These are phyloP conservation scores for Xylaria castorea DNA, from an alignment of 495 filamentous ascomycete species.

Conservation along the genomic window DNA sequence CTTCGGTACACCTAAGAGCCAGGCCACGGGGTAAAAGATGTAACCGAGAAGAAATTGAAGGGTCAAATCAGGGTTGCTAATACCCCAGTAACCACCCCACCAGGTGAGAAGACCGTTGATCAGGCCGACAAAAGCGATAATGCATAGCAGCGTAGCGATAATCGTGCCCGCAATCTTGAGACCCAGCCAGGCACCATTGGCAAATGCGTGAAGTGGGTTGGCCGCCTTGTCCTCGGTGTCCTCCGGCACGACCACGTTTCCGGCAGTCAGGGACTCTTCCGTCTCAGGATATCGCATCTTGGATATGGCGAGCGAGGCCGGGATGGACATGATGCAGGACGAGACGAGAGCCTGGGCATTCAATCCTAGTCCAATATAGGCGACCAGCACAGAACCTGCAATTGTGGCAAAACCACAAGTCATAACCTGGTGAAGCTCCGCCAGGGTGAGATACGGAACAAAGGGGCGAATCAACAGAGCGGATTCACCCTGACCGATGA, in stretches of 20 bases:
- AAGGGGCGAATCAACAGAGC: conserved; percentile 91
- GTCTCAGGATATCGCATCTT: conserved; percentile 90
- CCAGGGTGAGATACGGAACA: conserved; percentile 78
- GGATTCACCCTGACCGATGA: conserved; percentile 92
- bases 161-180: conserved; percentile 91
- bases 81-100: conserved; percentile 87
- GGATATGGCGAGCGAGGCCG: conserved; percentile 82
- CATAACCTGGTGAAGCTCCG: conserved; percentile 92
- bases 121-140: conserved; percentile 80
- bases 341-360: conserved; percentile 87
- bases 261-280: conserved; percentile 82
- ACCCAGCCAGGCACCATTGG: conserved; percentile 86
- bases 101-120: conserved; percentile 81
- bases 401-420: conserved; percentile 71
- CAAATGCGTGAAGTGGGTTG: conserved; percentile 85
- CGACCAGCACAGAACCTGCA: conserved; percentile 76
- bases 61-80: conserved; percentile 70
- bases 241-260: conserved; percentile 78
- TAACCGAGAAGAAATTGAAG: conserved; percentile 82
- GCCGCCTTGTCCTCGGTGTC: conserved; percentile 71
- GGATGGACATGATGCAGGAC: conserved; percentile 92
- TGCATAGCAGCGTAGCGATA: conserved; percentile 76
- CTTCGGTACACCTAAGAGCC: conserved; percentile 83
- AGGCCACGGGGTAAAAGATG: conserved; percentile 82
- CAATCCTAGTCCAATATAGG: conserved; percentile 80